Conservation (phyloP, 257 asterid genomes). For the Plantago major region DNA sequence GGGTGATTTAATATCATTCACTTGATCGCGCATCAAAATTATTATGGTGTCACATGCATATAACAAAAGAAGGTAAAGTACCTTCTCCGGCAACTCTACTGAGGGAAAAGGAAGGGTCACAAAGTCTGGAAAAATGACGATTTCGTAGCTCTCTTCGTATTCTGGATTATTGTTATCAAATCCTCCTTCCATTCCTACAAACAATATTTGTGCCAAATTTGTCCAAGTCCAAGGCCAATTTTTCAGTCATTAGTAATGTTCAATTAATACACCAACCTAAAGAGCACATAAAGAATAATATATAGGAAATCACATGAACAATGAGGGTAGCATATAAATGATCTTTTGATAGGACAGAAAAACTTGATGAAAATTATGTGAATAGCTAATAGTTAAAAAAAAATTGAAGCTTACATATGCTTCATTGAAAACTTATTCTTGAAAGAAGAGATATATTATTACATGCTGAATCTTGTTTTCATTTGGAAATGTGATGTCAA, state of each 20-base stretch:
- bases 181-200: slow-evolving; percentile 85
- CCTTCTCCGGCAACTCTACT: slow-evolving; percentile 96
- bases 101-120: slow-evolving; percentile 87
- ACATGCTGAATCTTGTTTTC: background rate
- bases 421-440: too few relatives aligned
- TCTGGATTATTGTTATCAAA: slow-evolving; percentile 76
- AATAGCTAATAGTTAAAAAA: slow-evolving; percentile 1
- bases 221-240: background rate
- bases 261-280: background rate
- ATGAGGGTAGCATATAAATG: background rate
- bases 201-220: slow-evolving; percentile 2
- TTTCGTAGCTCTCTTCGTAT: slow-evolving; percentile 64
- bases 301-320: too few relatives aligned
- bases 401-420: background rate
- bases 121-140: slow-evolving; percentile 74
- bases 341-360: slow-evolving; percentile 5
- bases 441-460: background rate
- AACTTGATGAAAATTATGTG: background rate
- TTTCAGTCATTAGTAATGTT: slow-evolving; percentile 1
- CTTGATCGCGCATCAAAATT: slow-evolving; percentile 7
- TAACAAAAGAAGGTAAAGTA: slow-evolving; percentile 17
- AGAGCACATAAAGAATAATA: background rate
- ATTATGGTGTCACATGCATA: slow-evolving; percentile 8
- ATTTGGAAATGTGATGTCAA: too few relatives aligned
- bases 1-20: background rate